These are phyloP conservation scores for Aegilops longissima DNA, from an alignment of 176 grass and related monocot genomes.

Conservation along the genomic window DNA sequence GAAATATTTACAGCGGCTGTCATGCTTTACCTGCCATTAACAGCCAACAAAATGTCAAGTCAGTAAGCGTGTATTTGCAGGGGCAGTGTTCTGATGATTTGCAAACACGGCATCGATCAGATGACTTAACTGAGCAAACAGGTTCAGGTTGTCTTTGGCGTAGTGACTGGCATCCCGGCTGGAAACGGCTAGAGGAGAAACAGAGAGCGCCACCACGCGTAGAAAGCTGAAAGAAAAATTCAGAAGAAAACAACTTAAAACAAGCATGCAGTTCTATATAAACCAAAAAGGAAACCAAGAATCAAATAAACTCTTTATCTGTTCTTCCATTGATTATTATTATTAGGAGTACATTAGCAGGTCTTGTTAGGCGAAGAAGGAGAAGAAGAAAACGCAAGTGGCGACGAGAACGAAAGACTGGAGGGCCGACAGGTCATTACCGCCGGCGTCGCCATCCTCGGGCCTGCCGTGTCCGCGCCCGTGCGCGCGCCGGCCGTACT, in stretches of 20 bases:
- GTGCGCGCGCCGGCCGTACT: slow-evolving; percentile 37
- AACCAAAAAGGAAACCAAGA: not conserved
- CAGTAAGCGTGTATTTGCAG: not conserved
- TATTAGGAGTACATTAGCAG: slow-evolving; percentile 1
- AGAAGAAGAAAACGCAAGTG: slow-evolving; percentile 50
- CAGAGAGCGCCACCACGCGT: slow-evolving; percentile 91
- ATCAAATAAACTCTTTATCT: not conserved
- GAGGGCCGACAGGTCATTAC: slow-evolving; percentile 64
- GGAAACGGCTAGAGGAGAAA: slow-evolving; percentile 60
- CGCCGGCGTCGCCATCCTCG: slow-evolving; percentile 43
- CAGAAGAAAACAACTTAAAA: not conserved
- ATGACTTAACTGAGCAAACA: slow-evolving; percentile 28
- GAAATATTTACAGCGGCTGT: not conserved
- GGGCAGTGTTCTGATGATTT: not conserved
- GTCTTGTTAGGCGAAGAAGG: slow-evolving; percentile 32
- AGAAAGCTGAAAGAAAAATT: slow-evolving; percentile 68
- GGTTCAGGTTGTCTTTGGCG: not conserved
- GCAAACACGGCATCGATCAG: not conserved
- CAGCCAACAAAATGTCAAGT: not conserved
- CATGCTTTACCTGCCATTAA: slow-evolving; percentile 1
- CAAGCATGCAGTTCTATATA: not conserved
- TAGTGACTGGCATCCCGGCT: not conserved
- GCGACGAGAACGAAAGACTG: slow-evolving; percentile 60
- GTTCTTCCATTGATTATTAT: not conserved
- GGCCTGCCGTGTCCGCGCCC: slow-evolving; percentile 42